phyloP scores from a whole-genome alignment of 108 stramenopile genomes.

The Epipyxis sp. region DNA sequence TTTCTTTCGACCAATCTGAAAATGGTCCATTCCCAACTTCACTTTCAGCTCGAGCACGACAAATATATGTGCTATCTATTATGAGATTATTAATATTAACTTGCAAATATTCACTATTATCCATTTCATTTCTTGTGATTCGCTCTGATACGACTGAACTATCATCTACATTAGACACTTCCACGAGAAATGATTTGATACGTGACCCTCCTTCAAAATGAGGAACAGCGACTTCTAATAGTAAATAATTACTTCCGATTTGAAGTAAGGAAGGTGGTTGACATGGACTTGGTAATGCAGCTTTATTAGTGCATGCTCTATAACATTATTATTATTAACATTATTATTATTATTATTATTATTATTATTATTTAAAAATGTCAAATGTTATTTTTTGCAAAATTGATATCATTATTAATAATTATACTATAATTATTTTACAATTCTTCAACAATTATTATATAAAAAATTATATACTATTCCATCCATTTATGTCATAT shows the following conservation, averaged over 20 bases:
- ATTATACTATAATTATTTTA: too few species aligned
- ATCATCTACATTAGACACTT: neutral
- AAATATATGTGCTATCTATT: neutral
- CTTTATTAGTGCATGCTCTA: slow-evolving; percentile 12
- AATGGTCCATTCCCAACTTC: slow-evolving; percentile 16
- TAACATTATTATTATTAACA: neutral
- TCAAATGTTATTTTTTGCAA: too few species aligned
- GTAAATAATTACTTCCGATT: neutral
- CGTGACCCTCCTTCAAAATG: neutral
- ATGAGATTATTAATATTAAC: neutral
- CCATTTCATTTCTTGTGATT: neutral
- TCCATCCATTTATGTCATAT: too few species aligned
- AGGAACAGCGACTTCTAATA: neutral
- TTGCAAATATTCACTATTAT: neutral
- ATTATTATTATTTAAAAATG: too few species aligned
- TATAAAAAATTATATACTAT: too few species aligned
- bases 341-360: too few species aligned
- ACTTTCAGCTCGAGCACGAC: slow-evolving; percentile 1
- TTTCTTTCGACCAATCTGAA: slow-evolving; percentile 23
- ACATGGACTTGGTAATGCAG: neutral
- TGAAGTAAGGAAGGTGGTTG: neutral
- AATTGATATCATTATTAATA: too few species aligned
- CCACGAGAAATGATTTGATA: neutral
- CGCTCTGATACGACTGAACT: neutral
- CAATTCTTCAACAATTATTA: too few species aligned